Conservation (phyloP, 2,329 filamentous ascomycete genomes). For the Beauveria bassiana region DNA sequence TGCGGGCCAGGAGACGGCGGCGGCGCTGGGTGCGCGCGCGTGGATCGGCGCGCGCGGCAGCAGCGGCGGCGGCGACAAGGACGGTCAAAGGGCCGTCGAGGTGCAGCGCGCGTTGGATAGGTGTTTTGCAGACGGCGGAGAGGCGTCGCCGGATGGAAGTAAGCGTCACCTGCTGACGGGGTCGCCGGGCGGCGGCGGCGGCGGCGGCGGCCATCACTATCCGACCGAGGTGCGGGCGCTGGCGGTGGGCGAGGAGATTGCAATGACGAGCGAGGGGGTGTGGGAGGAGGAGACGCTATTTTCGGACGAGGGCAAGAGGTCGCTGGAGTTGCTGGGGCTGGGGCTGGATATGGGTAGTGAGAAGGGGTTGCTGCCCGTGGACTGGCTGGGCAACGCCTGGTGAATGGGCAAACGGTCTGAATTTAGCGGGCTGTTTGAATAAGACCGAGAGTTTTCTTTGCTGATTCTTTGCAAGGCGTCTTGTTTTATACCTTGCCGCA, state of each 20-base stretch:
- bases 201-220: not conserved
- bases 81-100: conserved; percentile 21
- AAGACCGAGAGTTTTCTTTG: too few species aligned
- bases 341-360: not conserved
- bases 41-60: conserved; percentile 59
- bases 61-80: conserved; percentile 48
- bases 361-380: not conserved
- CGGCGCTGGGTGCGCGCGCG: conserved; percentile 41
- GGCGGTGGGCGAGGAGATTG: conserved; percentile 34
- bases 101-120: conserved; percentile 28
- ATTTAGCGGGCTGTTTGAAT: too few species aligned
- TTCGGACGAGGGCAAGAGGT: not conserved
- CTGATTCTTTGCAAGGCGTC: too few species aligned
- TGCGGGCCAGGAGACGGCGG: conserved; percentile 48
- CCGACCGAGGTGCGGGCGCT: conserved; percentile 35
- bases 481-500: too few species aligned
- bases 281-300: conserved; percentile 15
- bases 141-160: conserved; percentile 3
- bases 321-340: not conserved
- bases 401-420: not conserved
- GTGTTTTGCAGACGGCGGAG: conserved; percentile 13
- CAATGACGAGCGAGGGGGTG: conserved; percentile 32
- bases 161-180: not conserved
- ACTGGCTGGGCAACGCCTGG: not conserved
- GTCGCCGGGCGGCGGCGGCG: too few species aligned